Conservation (phyloP, 305 asterid species). For the Petunia hybrid region DNA sequence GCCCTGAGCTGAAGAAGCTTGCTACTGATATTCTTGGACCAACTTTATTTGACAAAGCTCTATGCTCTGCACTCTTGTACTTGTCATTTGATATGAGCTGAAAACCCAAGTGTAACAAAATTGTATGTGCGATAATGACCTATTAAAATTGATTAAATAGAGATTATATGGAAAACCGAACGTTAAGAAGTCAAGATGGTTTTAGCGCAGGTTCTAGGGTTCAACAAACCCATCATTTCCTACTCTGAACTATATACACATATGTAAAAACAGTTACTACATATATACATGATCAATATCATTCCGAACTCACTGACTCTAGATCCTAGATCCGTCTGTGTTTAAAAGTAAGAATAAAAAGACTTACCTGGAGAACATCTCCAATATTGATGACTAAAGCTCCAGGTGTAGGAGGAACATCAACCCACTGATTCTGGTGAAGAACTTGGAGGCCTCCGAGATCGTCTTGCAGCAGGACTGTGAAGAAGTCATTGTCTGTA, state of each 20-base stretch:
- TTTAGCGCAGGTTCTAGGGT: neutral
- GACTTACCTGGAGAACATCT: constrained; percentile 55
- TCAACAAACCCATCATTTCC: neutral
- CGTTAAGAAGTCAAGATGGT: neutral
- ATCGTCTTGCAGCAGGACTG: constrained; percentile 55
- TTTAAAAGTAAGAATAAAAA: neutral
- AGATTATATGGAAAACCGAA: neutral
- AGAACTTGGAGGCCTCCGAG: constrained; percentile 54
- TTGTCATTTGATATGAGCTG: constrained; percentile 22
- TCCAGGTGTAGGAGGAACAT: constrained; percentile 50
- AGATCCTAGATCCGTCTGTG: neutral
- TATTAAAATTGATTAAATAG: neutral
- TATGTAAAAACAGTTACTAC: neutral
- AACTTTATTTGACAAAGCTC: constrained; percentile 42
- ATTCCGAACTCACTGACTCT: neutral
- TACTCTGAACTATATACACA: neutral
- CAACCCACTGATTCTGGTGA: constrained; percentile 51
- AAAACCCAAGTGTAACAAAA: neutral
- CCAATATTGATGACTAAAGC: constrained; percentile 53
- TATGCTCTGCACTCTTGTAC: constrained; percentile 47
- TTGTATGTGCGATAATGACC: neutral
- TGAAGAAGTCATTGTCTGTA: constrained; percentile 50
- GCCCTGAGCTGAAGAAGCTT: constrained; percentile 36
- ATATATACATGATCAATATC: neutral
- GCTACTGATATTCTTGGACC: constrained; percentile 49